Evolutionary conservation across 768 basidiomycete genomes (phyloP).

Genomic region (Pulveroboletus ravenelii): DNA sequence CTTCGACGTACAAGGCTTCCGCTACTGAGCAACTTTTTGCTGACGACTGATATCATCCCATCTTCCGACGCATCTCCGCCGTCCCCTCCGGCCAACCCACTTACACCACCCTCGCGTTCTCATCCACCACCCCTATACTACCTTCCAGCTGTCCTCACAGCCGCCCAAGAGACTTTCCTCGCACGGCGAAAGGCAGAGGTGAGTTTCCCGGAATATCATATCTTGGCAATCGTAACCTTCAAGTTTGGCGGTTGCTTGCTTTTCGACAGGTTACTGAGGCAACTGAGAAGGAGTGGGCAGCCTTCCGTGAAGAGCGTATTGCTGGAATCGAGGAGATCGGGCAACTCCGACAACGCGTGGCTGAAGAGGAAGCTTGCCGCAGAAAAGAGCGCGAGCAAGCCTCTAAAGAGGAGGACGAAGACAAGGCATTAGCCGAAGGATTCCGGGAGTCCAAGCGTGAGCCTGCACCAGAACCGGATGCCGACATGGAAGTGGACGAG

Average conservation of each 20-base stretch:
- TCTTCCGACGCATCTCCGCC: conserved; percentile 29
- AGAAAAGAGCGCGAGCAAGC: conserved; percentile 38
- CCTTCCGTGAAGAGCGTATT: conserved; percentile 58
- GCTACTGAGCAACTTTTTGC: conserved; percentile 66
- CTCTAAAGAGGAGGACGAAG: conserved; percentile 28
- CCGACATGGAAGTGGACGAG: conserved; percentile 35
- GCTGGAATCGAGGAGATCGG: conserved; percentile 58
- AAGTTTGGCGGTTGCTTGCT: conserved; percentile 1
- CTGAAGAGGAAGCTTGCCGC: conserved; percentile 56
- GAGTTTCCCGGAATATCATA: conserved; percentile 11
- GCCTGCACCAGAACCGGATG: conserved; percentile 20
- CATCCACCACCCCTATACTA: conserved; percentile 79
- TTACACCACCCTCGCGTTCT: conserved; percentile 50
- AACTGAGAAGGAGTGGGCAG: conserved; percentile 62
- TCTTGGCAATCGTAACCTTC: neutral
- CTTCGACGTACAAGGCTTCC: conserved; percentile 69
- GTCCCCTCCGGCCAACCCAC: conserved; percentile 29
- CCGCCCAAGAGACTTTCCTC: conserved; percentile 67
- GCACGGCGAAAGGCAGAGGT: conserved; percentile 60
- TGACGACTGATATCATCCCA: conserved; percentile 67
- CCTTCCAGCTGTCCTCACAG: conserved; percentile 62
- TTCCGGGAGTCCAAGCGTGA: conserved; percentile 15
- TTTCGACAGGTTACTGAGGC: conserved; percentile 51
- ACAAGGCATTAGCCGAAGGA: conserved; percentile 34
- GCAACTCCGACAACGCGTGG: conserved; percentile 57